Conservation (phyloP, 768 basidiomycete species). For the Amylocystis lapponica region DNA sequence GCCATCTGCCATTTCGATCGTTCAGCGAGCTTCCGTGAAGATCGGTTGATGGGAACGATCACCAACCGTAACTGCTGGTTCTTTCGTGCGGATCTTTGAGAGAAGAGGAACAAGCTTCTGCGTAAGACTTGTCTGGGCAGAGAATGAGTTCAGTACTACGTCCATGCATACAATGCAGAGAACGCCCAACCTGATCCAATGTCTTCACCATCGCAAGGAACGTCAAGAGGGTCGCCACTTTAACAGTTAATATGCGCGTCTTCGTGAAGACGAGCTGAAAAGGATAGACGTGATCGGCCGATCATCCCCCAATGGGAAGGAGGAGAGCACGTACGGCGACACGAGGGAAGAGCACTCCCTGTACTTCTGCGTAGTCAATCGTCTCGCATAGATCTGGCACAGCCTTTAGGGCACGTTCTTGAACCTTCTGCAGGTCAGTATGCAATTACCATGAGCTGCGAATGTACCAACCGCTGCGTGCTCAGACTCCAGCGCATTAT, state of each 20-base stretch:
- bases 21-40: too few relatives aligned
- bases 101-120: slow-evolving; percentile 94
- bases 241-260: slow-evolving; percentile 84
- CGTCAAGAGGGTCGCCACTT: slow-evolving; percentile 82
- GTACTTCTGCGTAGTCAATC: slow-evolving; percentile 93
- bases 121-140: slow-evolving; percentile 67
- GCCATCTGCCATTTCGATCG: slow-evolving; percentile 65
- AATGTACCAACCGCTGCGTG: slow-evolving; percentile 59
- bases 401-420: slow-evolving; percentile 80
- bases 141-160: neutral
- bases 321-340: slow-evolving; percentile 66
- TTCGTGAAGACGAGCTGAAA: slow-evolving; percentile 85
- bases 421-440: slow-evolving; percentile 46
- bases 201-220: slow-evolving; percentile 86
- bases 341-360: slow-evolving; percentile 82
- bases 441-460: neutral
- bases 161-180: neutral
- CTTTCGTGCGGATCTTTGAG: slow-evolving; percentile 93
- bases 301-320: neutral
- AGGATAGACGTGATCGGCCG: slow-evolving; percentile 4
- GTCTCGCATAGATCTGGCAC: slow-evolving; percentile 89
- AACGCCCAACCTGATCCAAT: slow-evolving; percentile 67
- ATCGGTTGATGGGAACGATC: too few relatives aligned
- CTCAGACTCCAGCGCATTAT: slow-evolving; percentile 95
- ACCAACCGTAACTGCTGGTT: slow-evolving; percentile 87